phyloP scores from a whole-genome alignment of 306 rosid genomes.

The Pueraria montana region DNA sequence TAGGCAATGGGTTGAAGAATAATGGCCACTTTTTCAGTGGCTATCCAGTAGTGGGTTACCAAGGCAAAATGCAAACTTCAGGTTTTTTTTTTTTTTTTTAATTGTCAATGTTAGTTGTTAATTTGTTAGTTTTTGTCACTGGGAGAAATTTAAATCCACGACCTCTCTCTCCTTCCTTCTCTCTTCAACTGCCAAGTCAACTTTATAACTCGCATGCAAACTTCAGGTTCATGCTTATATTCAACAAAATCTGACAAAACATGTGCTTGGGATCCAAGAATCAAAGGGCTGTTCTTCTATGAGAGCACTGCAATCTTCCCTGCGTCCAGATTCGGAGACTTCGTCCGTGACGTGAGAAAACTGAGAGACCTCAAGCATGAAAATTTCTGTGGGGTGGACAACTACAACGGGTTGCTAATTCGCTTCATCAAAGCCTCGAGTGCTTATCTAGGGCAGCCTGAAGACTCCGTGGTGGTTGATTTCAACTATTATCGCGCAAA shows the following conservation, averaged over 20 bases:
- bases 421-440: slow-evolving; percentile 63
- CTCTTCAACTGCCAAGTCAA: too few relatives aligned
- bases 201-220: too few relatives aligned
- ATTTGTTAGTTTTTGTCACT: too few relatives aligned
- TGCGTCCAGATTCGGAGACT: slow-evolving; percentile 55
- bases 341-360: slow-evolving; percentile 64
- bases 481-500: too few relatives aligned
- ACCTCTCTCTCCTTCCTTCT: too few relatives aligned
- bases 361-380: slow-evolving; percentile 64
- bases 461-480: too few relatives aligned
- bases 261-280: slow-evolving; percentile 90
- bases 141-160: too few relatives aligned
- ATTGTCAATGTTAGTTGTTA: too few relatives aligned
- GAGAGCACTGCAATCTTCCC: slow-evolving; percentile 77
- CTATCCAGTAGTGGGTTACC: slow-evolving; percentile 78
- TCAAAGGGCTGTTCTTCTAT: slow-evolving; percentile 74
- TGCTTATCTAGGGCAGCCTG: too few relatives aligned
- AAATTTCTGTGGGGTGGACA: slow-evolving; percentile 73
- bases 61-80: slow-evolving; percentile 80
- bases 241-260: slow-evolving; percentile 53
- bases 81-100: too few relatives aligned
- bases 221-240: slow-evolving; percentile 79
- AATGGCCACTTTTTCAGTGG: slow-evolving; percentile 63
- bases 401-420: slow-evolving; percentile 71
- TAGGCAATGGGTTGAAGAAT: slow-evolving; percentile 75